A percentile compares a stretch with the other conserved stretches of the same genome.
phyloP scores from a whole-genome alignment of 129 eudicot genomes.

The Scalesia atractyloides region DNA sequence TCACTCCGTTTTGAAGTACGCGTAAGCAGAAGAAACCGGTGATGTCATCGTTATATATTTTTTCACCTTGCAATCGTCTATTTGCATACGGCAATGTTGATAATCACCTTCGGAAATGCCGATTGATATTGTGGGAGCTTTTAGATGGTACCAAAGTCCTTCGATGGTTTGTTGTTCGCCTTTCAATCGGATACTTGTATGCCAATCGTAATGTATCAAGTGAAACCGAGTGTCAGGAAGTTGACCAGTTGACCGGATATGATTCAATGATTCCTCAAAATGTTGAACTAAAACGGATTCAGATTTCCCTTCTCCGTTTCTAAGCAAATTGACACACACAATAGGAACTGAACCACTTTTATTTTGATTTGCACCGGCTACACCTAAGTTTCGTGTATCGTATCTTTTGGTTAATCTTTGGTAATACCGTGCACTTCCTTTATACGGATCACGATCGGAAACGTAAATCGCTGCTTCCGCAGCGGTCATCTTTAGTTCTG shows the following conservation, averaged over 20 bases:
- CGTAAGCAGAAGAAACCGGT: slow-evolving; percentile 76
- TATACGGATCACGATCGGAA: slow-evolving; percentile 77
- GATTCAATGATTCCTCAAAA: slow-evolving; percentile 76
- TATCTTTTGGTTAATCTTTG: slow-evolving; percentile 82
- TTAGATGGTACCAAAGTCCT: slow-evolving; percentile 91
- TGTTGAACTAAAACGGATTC: slow-evolving; percentile 86
- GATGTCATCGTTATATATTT: slow-evolving; percentile 55
- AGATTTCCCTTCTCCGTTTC: slow-evolving; percentile 86
- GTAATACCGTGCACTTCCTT: slow-evolving; percentile 82
- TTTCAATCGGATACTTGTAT: slow-evolving; percentile 70
- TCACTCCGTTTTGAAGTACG: slow-evolving; percentile 83
- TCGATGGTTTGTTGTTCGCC: slow-evolving; percentile 92
- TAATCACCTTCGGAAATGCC: slow-evolving; percentile 91
- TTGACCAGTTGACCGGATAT: slow-evolving; percentile 67
- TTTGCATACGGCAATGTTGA: slow-evolving; percentile 62
- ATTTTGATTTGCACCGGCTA: slow-evolving; percentile 50
- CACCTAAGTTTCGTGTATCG: slow-evolving; percentile 53
- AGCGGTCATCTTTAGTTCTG: slow-evolving; percentile 86
- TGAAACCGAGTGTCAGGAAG: slow-evolving; percentile 70
- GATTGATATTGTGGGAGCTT: slow-evolving; percentile 78
- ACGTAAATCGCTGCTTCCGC: slow-evolving; percentile 96
- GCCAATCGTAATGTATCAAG: slow-evolving; percentile 92
- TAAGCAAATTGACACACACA: slow-evolving; percentile 77
- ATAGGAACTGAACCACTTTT: slow-evolving; percentile 67
- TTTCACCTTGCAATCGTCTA: slow-evolving; percentile 66